Percentiles rank a stretch among this genome's conserved stretches.
phyloP scores from a whole-genome alignment of 345 rosid species.

The Bruguiera gymnorhiza region DNA sequence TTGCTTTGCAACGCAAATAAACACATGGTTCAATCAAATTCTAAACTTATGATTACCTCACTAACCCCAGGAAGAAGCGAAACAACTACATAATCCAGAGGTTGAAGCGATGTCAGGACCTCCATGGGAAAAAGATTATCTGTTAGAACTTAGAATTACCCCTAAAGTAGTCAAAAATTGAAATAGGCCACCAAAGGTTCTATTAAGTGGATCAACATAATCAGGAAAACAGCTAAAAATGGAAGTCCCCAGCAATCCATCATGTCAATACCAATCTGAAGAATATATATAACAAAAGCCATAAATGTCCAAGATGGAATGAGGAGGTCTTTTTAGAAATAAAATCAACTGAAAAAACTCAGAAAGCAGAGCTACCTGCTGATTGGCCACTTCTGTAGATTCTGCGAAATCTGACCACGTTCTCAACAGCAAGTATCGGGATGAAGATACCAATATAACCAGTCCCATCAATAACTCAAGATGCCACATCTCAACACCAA shows the following conservation, averaged over 20 bases:
- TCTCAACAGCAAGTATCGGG: constrained; percentile 61
- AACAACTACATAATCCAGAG: constrained; percentile 67
- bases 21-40: neutral
- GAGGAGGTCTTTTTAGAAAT: neutral
- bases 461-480: constrained; percentile 62
- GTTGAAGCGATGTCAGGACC: constrained; percentile 85
- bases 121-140: constrained; percentile 19
- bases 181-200: too few species aligned
- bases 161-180: too few species aligned
- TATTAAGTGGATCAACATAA: too few species aligned
- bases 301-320: neutral
- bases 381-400: constrained; percentile 81
- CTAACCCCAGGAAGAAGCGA: constrained; percentile 79
- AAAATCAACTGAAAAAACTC: neutral
- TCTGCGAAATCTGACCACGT: constrained; percentile 80
- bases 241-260: neutral
- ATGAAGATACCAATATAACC: constrained; percentile 66
- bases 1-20: neutral
- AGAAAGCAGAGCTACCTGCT: constrained; percentile 45
- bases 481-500: constrained; percentile 83
- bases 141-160: neutral
- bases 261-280: neutral
- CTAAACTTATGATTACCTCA: constrained; percentile 45
- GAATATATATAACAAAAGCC: neutral
- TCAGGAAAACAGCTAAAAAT: too few species aligned